Evolutionary conservation across 208 protist species (phyloP), one percentile per base, ranked within the genome.

Genomic region (Spongospora subterranea): DNA sequence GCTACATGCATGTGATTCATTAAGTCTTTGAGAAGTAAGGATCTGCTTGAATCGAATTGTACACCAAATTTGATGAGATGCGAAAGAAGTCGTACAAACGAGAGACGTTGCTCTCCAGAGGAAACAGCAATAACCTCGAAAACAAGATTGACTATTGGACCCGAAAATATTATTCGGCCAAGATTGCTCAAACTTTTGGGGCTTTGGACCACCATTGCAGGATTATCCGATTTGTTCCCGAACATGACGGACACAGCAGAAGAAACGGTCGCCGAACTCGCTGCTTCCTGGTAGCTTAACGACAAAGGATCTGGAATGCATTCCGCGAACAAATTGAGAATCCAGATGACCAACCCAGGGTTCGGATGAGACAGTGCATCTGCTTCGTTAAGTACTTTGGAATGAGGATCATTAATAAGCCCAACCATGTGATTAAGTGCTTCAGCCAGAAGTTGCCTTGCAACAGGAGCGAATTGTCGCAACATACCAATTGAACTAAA

Each of bases 81-180:
- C 45, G 89, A 91, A n/a, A 91, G 89, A 82, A 91, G 50, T 32
- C 89, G 89, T 1, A 91, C 89, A 76, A 91, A 91, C n/a, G 89
- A 91, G 6, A 91, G 45, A n/a, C 66, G 89, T 40, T 91, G 54
- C 1, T 45, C 54, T 1, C 89, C 89, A 45, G 24, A 46, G 24
- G 66, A 82, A 32, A 91, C 39, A 41, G 89, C 54, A 35, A 91
- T 91, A 50, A 64, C 54, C 50, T 91, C 89, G 50, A 91, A 91
- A 35, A 91, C 32, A 1, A 91, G 50, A 50, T 91, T 91, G 32
- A 91, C 89, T 35, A 91, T n/a, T 40, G 71, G 71, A 35, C 71
- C 71, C 6, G 71, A 82, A n/a, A 82, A 82, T 40, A 82, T n/a
- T 6, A 43, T 82, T 6, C 71, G 71, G n/a, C 71, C 71, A 6